Base-by-base conservation (phyloP, 1,139 yeast species). In the Blastobotrys malaysiensis region DNA sequence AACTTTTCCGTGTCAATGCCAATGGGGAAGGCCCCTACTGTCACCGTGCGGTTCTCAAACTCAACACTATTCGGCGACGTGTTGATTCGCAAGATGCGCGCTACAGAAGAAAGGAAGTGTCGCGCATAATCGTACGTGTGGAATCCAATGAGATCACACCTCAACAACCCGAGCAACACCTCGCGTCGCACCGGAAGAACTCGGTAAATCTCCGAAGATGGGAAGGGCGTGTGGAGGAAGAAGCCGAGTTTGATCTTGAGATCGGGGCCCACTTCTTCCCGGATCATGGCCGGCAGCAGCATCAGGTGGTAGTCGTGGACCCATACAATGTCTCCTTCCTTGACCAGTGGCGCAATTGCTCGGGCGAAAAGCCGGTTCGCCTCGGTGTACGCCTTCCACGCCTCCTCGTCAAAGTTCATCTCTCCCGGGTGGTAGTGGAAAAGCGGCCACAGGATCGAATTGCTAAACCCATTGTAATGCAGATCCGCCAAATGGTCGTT, bases 101-200 rank as follows among this genome's bases (percentile, higher is more conserved):
- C 84, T n/a, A 93, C 97, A 0, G 96, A 84, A 19, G 96, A 86
- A 55, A 95, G 73, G 72, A 95, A 95, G 73, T 95, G 99, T 64
- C 99, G 81, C n/a, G 97, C 99, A 66, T 95, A 95, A 71, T 95
- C 99, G 71, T 95, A 95, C n/a, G 99, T 95, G 71, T 95, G 99
- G 78, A 95, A 95, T 0, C 99, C 99, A 65, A 95, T 84, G 64
- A 95, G 78, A 69, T 95, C 97, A 73, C 98, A 93, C 64, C 95
- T 86, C 67, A 95, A 75, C 1, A 95, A 96, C 50, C 99, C 99
- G 58, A 81, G 82, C 64, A 95, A 76, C 54, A 95, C 90, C 70
- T 95, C 99, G 63, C 86, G 83, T 71, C 99, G 80, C 16, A 95
- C 99, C 0, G 99, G 99, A 64, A 95, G 76, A 56, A 95, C 91